Conservation (phyloP, 2,329 filamentous ascomycete genomes). For the Cladosporium halotolerans region DNA sequence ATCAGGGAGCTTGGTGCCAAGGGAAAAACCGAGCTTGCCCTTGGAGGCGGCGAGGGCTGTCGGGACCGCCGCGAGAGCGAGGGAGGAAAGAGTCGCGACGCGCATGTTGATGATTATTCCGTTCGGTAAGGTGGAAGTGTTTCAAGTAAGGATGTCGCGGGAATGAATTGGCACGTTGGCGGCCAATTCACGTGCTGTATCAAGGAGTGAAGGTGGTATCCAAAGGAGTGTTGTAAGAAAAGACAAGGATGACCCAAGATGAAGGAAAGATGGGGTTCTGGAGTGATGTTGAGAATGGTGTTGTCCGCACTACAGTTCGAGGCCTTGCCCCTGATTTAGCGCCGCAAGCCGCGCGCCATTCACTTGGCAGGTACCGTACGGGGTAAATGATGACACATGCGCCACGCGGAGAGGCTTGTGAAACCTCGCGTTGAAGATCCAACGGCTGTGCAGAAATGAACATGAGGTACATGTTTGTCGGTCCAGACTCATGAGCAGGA, state of each 20-base stretch:
- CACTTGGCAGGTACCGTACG: not conserved
- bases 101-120: slow-evolving; percentile 19
- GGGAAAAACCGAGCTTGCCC: slow-evolving; percentile 58
- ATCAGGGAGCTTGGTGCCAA: slow-evolving; percentile 58
- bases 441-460: not conserved
- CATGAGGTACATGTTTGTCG: no score
- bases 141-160: slow-evolving; percentile 1
- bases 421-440: not conserved
- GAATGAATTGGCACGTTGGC: not conserved
- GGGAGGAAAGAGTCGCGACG: slow-evolving; percentile 18
- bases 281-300: slow-evolving; percentile 3
- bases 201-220: not conserved
- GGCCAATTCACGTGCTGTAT: not conserved
- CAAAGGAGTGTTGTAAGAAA: slow-evolving; percentile 6
- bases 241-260: not conserved
- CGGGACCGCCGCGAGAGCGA: slow-evolving; percentile 22
- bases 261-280: not conserved
- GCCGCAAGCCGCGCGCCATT: slow-evolving; percentile 2
- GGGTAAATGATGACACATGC: slow-evolving; percentile 1
- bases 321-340: slow-evolving; percentile 4
- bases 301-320: not conserved
- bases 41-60: slow-evolving; percentile 22
- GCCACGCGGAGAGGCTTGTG: not conserved
- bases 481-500: no score
- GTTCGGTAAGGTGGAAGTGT: not conserved